Evolutionary conservation across 2,329 filamentous ascomycete species (phyloP).

Genomic region (Fusarium nanum): DNA sequence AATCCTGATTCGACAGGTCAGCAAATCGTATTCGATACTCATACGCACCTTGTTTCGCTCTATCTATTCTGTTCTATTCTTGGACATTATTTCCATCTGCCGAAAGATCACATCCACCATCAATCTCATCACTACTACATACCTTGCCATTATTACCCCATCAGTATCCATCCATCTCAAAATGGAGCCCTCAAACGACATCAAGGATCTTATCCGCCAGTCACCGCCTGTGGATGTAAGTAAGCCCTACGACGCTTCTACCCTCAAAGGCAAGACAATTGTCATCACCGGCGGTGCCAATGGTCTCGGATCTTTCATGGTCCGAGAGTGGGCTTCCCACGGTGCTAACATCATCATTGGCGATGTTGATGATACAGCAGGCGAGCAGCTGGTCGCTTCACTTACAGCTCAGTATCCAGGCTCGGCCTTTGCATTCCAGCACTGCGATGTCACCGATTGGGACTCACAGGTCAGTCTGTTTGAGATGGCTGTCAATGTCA

Average conservation of each 20-base stretch:
- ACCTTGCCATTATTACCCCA: neutral
- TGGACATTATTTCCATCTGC: neutral
- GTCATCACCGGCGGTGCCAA: conserved; percentile 73
- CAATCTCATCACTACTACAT: neutral
- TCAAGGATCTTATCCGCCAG: conserved; percentile 45
- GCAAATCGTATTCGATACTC: conserved; percentile 4
- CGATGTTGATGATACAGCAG: conserved; percentile 67
- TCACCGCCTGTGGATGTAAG: conserved; percentile 61
- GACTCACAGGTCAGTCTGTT: conserved; percentile 73
- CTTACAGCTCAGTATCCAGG: conserved; percentile 56
- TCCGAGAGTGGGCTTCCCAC: conserved; percentile 63
- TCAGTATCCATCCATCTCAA: neutral
- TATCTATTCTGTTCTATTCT: neutral
- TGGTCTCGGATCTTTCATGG: conserved; percentile 68
- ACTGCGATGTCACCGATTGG: conserved; percentile 75
- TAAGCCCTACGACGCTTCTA: conserved; percentile 57
- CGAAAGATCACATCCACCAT: neutral
- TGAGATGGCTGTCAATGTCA: conserved; percentile 65
- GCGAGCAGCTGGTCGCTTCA: conserved; percentile 65
- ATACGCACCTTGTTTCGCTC: neutral
- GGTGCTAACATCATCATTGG: conserved; percentile 72
- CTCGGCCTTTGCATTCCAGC: conserved; percentile 64
- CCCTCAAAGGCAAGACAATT: conserved; percentile 66
- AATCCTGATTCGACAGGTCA: conserved; percentile 21
- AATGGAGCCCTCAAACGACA: conserved; percentile 33